A percentile compares a stretch with the other conserved stretches of the same genome.
phyloP scores from a whole-genome alignment of 2,329 filamentous ascomycete species.

The Metarhizium brunneum region DNA sequence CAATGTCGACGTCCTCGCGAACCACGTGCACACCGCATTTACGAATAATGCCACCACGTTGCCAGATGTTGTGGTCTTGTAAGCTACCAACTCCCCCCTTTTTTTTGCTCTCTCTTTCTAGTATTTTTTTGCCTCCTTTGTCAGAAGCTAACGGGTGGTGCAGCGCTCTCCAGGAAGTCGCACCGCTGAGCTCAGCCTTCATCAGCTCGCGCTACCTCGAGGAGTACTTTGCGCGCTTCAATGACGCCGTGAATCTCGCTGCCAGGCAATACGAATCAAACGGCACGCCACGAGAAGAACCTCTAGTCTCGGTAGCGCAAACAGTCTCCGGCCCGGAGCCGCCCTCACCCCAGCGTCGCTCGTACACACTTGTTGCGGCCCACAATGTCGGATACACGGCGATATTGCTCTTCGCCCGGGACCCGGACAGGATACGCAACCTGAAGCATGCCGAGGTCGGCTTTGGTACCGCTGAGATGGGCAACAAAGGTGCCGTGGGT shows the following conservation, averaged over 20 bases:
- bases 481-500: slow-evolving; percentile 89
- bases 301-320: slow-evolving; percentile 8
- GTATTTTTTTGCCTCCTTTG: background rate
- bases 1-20: slow-evolving; percentile 59
- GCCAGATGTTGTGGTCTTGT: slow-evolving; percentile 49
- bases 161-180: slow-evolving; percentile 81
- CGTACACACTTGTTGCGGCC: slow-evolving; percentile 61
- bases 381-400: slow-evolving; percentile 84
- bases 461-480: slow-evolving; percentile 79
- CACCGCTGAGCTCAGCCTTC: slow-evolving; percentile 75
- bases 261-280: slow-evolving; percentile 31
- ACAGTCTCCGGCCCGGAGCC: slow-evolving; percentile 2
- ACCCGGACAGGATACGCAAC: slow-evolving; percentile 48
- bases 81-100: slow-evolving; percentile 11
- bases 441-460: slow-evolving; percentile 77
- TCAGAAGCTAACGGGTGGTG: background rate
- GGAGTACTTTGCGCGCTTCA: slow-evolving; percentile 66
- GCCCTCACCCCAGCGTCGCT: slow-evolving; percentile 19
- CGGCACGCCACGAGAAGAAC: background rate
- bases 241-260: slow-evolving; percentile 62
- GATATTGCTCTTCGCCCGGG: slow-evolving; percentile 73
- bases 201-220: slow-evolving; percentile 72
- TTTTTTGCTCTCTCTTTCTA: background rate
- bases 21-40: slow-evolving; percentile 57
- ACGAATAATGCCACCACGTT: slow-evolving; percentile 35